Percentiles rank a stretch among this genome's conserved stretches.
These are phyloP conservation scores for Amanita pseudoporphyria DNA, from an alignment of 768 basidiomycete species.

Conservation along the genomic window DNA sequence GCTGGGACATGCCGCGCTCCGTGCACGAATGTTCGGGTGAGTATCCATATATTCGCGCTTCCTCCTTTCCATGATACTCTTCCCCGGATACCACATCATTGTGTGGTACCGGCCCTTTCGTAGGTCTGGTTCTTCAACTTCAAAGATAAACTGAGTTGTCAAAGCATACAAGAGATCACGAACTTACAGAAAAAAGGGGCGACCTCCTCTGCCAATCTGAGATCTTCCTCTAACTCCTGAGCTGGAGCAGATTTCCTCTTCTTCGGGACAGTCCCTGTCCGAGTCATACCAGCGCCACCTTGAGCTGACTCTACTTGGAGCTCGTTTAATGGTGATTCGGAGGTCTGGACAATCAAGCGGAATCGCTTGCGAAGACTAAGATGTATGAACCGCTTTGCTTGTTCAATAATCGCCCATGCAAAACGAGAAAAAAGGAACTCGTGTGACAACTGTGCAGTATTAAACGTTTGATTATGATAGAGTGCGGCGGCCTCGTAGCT, in stretches of 20 bases:
- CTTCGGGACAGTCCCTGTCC: background rate
- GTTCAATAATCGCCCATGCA: too few relatives aligned
- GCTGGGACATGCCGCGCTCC: background rate
- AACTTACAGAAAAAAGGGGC: background rate
- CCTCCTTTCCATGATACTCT: background rate
- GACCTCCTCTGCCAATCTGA: background rate
- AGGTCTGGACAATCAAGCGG: background rate
- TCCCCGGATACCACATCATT: background rate
- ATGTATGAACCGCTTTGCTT: background rate
- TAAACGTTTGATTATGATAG: too few relatives aligned
- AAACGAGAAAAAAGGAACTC: background rate
- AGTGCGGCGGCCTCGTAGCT: too few relatives aligned
- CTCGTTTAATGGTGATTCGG: background rate
- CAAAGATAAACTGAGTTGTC: background rate
- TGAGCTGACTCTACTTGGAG: background rate
- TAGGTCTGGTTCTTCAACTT: background rate
- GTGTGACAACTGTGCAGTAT: background rate
- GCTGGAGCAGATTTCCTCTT: background rate
- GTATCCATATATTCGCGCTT: too few relatives aligned
- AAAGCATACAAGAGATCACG: background rate
- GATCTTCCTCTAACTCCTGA: background rate
- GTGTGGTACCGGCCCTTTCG: background rate
- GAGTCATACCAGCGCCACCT: background rate
- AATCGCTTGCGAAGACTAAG: background rate
- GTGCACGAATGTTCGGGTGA: background rate